Base-by-base conservation (phyloP, 495 filamentous ascomycete species). In the Talaromyces proteolyticus region DNA sequence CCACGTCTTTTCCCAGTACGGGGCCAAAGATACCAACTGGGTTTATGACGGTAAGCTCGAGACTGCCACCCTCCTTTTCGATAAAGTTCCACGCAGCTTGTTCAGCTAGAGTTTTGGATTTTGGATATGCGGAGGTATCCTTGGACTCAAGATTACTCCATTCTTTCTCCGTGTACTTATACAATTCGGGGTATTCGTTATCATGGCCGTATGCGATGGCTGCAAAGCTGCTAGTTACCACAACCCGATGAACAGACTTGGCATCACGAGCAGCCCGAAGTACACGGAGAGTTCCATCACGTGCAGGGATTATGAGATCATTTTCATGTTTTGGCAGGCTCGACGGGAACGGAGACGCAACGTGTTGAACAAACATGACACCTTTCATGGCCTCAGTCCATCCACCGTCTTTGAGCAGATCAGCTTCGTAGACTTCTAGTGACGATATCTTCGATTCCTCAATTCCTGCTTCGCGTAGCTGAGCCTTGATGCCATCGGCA, bases 81-180 rank as follows among this genome's bases (percentile, higher is more conserved):
- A 74, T 58, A 29, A 62, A 72, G 0, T 62, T 55, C 69, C 68
- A 73, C 16, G 63, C 70, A 3, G 62, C 57, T 41, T 57, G 54
- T 43, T 75, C 67, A 10, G 56, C 62, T 20, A 59, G 50, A 1
- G 43, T 66, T 58, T 75, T 73, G 26, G 58, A 60, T 11, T 61
- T 64, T 38, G 60, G 64, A 54, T 76, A 74, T 20, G 53, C 53
- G 3, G 60, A 50, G 6, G 65, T 45, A 6, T 8, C 25, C 16
- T 34, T 43, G 3, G 41, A 24, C 20, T 42, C 24, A 55, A 70
- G 65, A 1, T 67, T 57, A 40, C 63, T 69, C 65, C 68, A 74
- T 42, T 72, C 59, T 17, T 66, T 58, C 40, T 67, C 65, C 0
- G 63, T 70, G 51, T 64, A 70, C 6, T 53, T 51, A 42, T 54